Evolutionary conservation across 1,284 basidiomycete genomes (phyloP), one percentile per base, ranked within the genome.

Genomic region (Thecaphora thlaspeos): DNA sequence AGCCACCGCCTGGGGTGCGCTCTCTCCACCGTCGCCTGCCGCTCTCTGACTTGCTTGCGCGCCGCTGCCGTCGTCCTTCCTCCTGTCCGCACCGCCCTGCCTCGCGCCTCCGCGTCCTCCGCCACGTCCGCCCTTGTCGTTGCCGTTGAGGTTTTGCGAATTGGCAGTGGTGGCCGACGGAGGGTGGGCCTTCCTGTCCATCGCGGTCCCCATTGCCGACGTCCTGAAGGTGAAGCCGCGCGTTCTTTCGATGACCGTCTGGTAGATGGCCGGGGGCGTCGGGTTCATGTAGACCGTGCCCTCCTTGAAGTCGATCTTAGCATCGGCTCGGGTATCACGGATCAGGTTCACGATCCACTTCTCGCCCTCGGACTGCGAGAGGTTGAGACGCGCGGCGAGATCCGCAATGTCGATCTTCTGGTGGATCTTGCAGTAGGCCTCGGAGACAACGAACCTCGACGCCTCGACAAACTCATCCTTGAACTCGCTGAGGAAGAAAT

Each of bases 311-410:
- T 97, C 93, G 68, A 97, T 96, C 82, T 95, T 96, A 51, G 91
- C 91, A 73, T 98, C 91, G 85, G 95, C 91, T 51, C 91, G 86
- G 23, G 93, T 95, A 80, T 97, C 95, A 45, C 92, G 86, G 72
- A 97, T 94, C 55, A 97, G 87, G 82, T 95, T 96, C 71, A 96
- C 94, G 66, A 98, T 94, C 94, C 94, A 98, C 79, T 95, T 95
- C 79, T 97, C 94, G 52, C 94, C 95, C 74, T 97, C 94, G 70
- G 92, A 91, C 49, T 83, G 85, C 22, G 88, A 88, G 50, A 97
- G 84, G 80, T 96, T 96, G 34, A 98, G 83, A 14, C 93, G 87
- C 75, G 90, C 87, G 17, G 92, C 94, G 28, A 98, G 84, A 76
- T 96, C 91, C 89, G 85, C 86, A 66, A 98, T 97, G 79, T 97